Conservation (phyloP, 2,329 filamentous ascomycete genomes). For the Colletotrichum tamarilloi region DNA sequence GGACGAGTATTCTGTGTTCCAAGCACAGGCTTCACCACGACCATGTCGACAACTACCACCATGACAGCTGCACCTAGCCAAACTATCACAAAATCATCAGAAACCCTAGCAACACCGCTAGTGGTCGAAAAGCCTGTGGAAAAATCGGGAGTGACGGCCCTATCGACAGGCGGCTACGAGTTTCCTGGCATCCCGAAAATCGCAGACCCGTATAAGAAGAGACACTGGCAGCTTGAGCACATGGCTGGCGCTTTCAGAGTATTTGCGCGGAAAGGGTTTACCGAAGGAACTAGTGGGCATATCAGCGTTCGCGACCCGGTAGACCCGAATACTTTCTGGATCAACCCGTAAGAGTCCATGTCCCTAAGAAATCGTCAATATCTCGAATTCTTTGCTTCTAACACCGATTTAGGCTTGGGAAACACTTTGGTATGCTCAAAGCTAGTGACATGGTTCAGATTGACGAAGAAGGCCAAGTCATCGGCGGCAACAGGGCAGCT, state of each 20-base stretch:
- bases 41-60: neutral
- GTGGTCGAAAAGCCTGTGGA: neutral
- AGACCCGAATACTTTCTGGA: slow-evolving; percentile 70
- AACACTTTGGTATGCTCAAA: slow-evolving; percentile 71
- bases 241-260: slow-evolving; percentile 59
- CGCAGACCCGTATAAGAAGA: slow-evolving; percentile 48
- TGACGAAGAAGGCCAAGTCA: slow-evolving; percentile 66
- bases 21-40: neutral
- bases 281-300: slow-evolving; percentile 73
- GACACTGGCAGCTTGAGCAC: slow-evolving; percentile 50
- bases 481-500: slow-evolving; percentile 65
- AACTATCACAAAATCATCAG: too few species aligned
- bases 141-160: slow-evolving; percentile 1
- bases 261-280: slow-evolving; percentile 61
- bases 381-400: neutral
- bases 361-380: neutral
- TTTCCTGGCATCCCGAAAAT: slow-evolving; percentile 67
- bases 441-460: slow-evolving; percentile 72
- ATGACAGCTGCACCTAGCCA: neutral
- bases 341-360: slow-evolving; percentile 59
- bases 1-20: neutral
- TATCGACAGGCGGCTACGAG: slow-evolving; percentile 42
- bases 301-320: slow-evolving; percentile 73
- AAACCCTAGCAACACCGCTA: too few species aligned
- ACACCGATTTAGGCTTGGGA: slow-evolving; percentile 52